Evolutionary conservation across 2,329 filamentous ascomycete species (phyloP).

Genomic region (Penicillium sp.): DNA sequence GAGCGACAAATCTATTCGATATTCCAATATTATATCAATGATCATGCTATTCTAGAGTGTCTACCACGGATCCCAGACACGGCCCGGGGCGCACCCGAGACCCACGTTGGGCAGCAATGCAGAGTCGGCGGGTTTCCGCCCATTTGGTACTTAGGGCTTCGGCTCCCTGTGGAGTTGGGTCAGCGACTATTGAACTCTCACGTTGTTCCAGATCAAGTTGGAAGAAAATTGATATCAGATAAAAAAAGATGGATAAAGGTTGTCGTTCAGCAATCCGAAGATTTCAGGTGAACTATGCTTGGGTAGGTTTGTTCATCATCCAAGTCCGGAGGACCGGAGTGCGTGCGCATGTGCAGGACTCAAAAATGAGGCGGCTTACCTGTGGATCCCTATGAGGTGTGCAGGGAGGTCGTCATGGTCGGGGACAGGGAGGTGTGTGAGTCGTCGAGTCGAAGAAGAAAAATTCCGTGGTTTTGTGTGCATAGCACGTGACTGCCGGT

Average conservation of each 20-base stretch:
- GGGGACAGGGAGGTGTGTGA: background rate
- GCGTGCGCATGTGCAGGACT: constrained; percentile 1
- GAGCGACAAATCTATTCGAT: background rate
- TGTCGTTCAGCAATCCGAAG: constrained; percentile 42
- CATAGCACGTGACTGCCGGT: constrained; percentile 5
- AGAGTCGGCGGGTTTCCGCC: constrained; percentile 1
- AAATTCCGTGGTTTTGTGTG: constrained; percentile 15
- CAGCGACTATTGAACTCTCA: constrained; percentile 11
- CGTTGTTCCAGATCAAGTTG: constrained; percentile 2
- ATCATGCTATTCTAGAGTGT: background rate
- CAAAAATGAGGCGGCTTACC: constrained; percentile 13
- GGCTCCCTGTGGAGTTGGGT: constrained; percentile 10
- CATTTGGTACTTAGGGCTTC: background rate
- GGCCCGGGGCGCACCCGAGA: constrained; percentile 24
- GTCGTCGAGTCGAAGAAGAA: background rate
- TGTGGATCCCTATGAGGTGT: constrained; percentile 9
- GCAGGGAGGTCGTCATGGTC: background rate
- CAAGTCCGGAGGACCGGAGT: background rate
- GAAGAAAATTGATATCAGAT: constrained; percentile 28
- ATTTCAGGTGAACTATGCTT: constrained; percentile 47
- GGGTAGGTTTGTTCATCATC: constrained; percentile 39
- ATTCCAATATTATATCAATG: background rate
- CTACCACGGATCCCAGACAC: constrained; percentile 8
- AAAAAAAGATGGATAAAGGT: constrained; percentile 41
- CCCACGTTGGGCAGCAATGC: constrained; percentile 38